phyloP scores from a whole-genome alignment of 495 filamentous ascomycete species.

The Neurospora sp. region DNA sequence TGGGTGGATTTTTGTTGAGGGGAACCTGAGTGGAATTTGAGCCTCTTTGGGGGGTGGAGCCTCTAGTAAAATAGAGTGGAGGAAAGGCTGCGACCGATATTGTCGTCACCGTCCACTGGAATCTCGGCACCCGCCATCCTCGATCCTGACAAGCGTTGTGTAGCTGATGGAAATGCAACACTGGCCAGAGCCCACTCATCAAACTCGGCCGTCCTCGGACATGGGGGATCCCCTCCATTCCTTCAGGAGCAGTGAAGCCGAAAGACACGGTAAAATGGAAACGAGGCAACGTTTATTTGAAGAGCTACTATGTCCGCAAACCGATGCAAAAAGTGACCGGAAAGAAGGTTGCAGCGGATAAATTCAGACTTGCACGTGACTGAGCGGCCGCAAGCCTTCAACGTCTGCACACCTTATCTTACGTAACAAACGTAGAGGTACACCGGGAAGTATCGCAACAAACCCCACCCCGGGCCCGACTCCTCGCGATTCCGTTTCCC shows the following conservation, averaged over 20 bases:
- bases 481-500: not conserved
- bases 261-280: not conserved
- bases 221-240: not conserved
- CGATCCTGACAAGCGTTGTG: not conserved
- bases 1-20: not conserved
- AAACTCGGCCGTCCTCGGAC: not conserved
- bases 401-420: not conserved
- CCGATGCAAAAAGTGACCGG: not conserved
- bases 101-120: not conserved
- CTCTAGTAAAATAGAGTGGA: not conserved
- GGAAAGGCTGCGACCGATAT: not conserved
- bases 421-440: not conserved
- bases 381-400: not conserved
- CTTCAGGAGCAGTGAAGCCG: not conserved
- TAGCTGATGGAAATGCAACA: not conserved
- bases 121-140: not conserved
- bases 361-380: not conserved
- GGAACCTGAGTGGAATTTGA: not conserved
- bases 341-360: not conserved
- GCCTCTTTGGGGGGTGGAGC: not conserved
- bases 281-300: not conserved
- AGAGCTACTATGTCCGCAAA: not conserved
- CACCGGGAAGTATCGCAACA: not conserved
- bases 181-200: not conserved
- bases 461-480: not conserved